Percentiles rank a stretch among this genome's conserved stretches.
Evolutionary conservation across 495 filamentous ascomycete genomes (phyloP).

Genomic region (Podospora australis): DNA sequence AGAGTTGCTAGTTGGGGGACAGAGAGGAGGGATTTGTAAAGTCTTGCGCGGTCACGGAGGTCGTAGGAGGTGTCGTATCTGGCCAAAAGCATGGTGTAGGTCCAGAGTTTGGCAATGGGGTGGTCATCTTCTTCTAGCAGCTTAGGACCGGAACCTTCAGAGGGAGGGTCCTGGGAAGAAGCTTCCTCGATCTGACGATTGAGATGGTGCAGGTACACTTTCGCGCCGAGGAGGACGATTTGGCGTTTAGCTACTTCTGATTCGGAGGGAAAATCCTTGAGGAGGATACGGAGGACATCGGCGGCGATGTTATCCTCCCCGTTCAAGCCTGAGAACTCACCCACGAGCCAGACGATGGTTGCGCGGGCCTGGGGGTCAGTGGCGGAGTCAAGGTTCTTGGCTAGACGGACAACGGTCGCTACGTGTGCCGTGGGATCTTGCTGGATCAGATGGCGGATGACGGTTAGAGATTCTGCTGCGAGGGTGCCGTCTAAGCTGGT

Average conservation of each 20-base stretch:
- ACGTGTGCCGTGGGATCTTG: slow-evolving; percentile 72
- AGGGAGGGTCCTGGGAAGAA: neutral
- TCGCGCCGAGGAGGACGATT: slow-evolving; percentile 85
- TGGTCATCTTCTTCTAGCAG: slow-evolving; percentile 48
- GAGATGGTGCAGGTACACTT: slow-evolving; percentile 86
- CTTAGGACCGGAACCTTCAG: slow-evolving; percentile 4
- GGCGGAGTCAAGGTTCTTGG: slow-evolving; percentile 80
- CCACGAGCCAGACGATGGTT: slow-evolving; percentile 94
- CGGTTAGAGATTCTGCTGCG: slow-evolving; percentile 84
- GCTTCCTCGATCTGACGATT: slow-evolving; percentile 49
- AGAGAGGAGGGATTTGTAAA: slow-evolving; percentile 78
- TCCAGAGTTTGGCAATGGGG: slow-evolving; percentile 70
- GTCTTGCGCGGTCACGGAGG: slow-evolving; percentile 78
- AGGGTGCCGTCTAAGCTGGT: slow-evolving; percentile 77
- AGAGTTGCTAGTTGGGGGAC: slow-evolving; percentile 82
- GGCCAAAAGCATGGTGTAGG: slow-evolving; percentile 74
- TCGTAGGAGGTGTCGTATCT: slow-evolving; percentile 94
- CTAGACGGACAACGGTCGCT: slow-evolving; percentile 78
- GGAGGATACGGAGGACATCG: slow-evolving; percentile 84
- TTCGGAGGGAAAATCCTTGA: slow-evolving; percentile 77
- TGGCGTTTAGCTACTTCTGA: slow-evolving; percentile 81
- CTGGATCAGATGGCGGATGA: slow-evolving; percentile 92
- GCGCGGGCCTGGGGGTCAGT: slow-evolving; percentile 81
- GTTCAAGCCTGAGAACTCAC: slow-evolving; percentile 79
- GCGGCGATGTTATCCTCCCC: slow-evolving; percentile 81